Base-by-base conservation (phyloP, 129 eudicot genomes). In the Artemisia annua region DNA sequence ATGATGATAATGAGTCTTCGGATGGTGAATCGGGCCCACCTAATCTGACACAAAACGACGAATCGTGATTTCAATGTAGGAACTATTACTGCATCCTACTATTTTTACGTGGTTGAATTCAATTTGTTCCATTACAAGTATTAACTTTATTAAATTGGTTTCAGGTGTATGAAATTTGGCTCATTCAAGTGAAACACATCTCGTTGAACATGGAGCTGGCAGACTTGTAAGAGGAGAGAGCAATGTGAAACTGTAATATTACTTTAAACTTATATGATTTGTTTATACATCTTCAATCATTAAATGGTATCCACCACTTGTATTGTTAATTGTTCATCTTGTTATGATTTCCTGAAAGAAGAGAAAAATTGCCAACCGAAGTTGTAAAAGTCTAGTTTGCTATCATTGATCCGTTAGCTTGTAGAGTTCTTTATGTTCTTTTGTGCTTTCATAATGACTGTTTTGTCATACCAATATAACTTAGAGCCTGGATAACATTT, bases 1-100 rank as follows among this genome's bases (percentile, higher is more conserved):
- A 87, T 16, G 95, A 85, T 12, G 95, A 86, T 15, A 84, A 81
- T 48, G 90, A 80, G 75, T 51, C 79, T 1, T 83, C 95, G 0
- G 91, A 91, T 32, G 85, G 88, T 18, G 86, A 83, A 24, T 84
- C 86, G 0, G 84, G 81, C 49, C 79, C 81, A 6, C 72, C 82
- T 74, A 66, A 82, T 69, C 75, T 32, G 39, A 61, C 59, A 43
- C 76, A 64, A 35, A 60, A 81, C 32, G 83, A 86, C 2, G 75
- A 68, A 30, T 75, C 82, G 11, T 84, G 79, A 84, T 64, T 20
- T 56, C 17, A 52, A 49, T 70, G 76, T 70, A 78, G 63, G 81
- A 71, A 11, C 11, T 16, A 30, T 15, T 12, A 46, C 57, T 16
- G 11, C 16, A 43, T 1, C 14, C 18, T 66, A 4, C 1, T 14